These are phyloP conservation scores for Omphalea diandra DNA, from an alignment of 441 rosid genomes.

Conservation along the genomic window DNA sequence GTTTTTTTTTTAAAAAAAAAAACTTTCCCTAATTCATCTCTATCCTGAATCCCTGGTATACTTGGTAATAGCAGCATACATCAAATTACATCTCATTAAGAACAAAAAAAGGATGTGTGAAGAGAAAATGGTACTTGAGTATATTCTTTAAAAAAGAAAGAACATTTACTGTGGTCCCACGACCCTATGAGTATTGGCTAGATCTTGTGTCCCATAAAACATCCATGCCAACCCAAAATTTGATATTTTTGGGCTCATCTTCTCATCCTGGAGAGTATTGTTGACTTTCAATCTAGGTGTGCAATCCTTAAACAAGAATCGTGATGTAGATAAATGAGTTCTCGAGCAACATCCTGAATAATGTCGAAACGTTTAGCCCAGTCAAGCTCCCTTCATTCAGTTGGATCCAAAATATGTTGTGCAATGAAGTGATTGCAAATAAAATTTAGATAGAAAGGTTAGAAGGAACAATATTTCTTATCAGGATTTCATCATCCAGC, in stretches of 20 bases:
- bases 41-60: too few species aligned
- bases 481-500: background rate
- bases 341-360: conserved; percentile 2
- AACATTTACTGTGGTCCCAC: conserved; percentile 22
- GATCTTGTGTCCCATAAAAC: conserved; percentile 12
- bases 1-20: too few species aligned
- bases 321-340: conserved; percentile 24
- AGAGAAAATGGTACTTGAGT: too few species aligned
- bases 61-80: too few species aligned
- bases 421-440: background rate
- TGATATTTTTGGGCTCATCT: conserved; percentile 24
- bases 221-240: conserved; percentile 26
- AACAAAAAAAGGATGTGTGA: too few species aligned
- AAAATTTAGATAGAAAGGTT: background rate
- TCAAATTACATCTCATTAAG: too few species aligned
- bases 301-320: conserved; percentile 20
- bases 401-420: background rate
- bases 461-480: background rate
- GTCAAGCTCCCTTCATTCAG: conserved; percentile 6
- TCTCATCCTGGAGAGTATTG: background rate
- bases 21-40: too few species aligned
- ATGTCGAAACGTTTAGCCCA: conserved; percentile 20
- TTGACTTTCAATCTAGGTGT: conserved; percentile 12
- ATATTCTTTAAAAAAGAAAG: too few species aligned
- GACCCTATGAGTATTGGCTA: background rate